Evolutionary conservation across 352 stramenopile genomes (phyloP).

Genomic region (Sclerospora graminicola): DNA sequence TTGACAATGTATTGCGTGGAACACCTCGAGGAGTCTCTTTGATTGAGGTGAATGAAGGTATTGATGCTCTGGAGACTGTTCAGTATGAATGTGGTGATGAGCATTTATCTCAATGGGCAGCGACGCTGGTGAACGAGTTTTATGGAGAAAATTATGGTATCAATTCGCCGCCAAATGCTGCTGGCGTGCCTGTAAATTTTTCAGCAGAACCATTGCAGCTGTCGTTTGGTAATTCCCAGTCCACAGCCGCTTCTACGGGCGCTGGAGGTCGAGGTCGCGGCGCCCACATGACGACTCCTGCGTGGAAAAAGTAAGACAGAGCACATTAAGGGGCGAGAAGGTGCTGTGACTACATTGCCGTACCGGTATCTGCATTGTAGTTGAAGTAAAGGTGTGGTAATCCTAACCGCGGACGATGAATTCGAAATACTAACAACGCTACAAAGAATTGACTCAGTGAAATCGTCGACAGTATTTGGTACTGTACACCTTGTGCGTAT

Average conservation of each 20-base stretch:
- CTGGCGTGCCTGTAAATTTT: conserved; percentile 1
- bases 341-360: too few species aligned
- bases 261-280: conserved; percentile 35
- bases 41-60: conserved; percentile 53
- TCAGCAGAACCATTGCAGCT: conserved; percentile 12
- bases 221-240: conserved; percentile 9
- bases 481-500: too few species aligned
- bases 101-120: conserved; percentile 51
- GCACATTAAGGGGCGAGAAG: too few species aligned
- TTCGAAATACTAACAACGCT: too few species aligned
- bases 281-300: conserved; percentile 9
- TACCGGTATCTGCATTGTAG: too few species aligned
- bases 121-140: conserved; percentile 71
- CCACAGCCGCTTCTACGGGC: conserved; percentile 5
- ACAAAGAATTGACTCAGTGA: too few species aligned
- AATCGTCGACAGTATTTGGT: too few species aligned
- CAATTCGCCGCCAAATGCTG: conserved; percentile 40
- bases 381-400: too few species aligned
- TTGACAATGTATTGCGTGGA: conserved; percentile 68
- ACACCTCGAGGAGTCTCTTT: conserved; percentile 43
- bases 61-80: conserved; percentile 69
- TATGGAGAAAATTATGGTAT: conserved; percentile 78
- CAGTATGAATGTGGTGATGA: conserved; percentile 57
- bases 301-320: conserved; percentile 8
- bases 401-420: too few species aligned